These are phyloP conservation scores for Somion occarium DNA, from an alignment of 1,284 basidiomycete genomes.

Conservation along the genomic window DNA sequence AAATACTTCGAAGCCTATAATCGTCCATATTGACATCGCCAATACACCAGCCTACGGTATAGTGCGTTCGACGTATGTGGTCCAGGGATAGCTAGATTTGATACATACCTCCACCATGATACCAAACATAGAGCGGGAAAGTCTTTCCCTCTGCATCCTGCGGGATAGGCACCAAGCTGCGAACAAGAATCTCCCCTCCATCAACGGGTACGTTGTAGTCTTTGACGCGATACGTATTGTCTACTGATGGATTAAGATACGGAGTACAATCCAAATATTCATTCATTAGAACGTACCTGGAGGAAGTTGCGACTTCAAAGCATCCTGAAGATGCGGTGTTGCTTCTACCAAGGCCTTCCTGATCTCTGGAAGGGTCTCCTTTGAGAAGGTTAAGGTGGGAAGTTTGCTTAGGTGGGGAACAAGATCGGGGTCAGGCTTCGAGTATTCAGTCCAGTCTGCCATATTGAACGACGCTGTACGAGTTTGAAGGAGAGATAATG, in stretches of 20 bases:
- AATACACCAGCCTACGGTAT: constrained; percentile 10
- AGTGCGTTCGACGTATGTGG: no score
- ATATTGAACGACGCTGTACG: background rate
- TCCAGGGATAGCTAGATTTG: no score
- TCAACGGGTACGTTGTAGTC: constrained; percentile 15
- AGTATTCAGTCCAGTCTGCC: background rate
- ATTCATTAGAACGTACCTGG: background rate
- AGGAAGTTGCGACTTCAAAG: background rate
- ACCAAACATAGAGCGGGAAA: constrained; percentile 16
- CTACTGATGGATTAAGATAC: background rate
- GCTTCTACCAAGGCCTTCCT: background rate
- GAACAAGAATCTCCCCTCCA: constrained; percentile 12
- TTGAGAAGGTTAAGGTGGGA: background rate
- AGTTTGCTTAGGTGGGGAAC: background rate
- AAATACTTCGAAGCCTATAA: constrained; percentile 13
- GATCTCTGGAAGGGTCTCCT: background rate
- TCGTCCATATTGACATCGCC: constrained; percentile 17
- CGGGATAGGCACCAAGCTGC: constrained; percentile 8
- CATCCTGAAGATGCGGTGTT: background rate
- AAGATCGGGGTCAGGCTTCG: background rate
- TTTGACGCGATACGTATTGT: constrained; percentile 10
- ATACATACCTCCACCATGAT: constrained; percentile 19
- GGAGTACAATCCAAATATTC: background rate
- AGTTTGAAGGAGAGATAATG: background rate
- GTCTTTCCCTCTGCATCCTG: background rate